These are phyloP conservation scores for Aleurites moluccanus DNA, from an alignment of 441 rosid genomes.

Conservation along the genomic window DNA sequence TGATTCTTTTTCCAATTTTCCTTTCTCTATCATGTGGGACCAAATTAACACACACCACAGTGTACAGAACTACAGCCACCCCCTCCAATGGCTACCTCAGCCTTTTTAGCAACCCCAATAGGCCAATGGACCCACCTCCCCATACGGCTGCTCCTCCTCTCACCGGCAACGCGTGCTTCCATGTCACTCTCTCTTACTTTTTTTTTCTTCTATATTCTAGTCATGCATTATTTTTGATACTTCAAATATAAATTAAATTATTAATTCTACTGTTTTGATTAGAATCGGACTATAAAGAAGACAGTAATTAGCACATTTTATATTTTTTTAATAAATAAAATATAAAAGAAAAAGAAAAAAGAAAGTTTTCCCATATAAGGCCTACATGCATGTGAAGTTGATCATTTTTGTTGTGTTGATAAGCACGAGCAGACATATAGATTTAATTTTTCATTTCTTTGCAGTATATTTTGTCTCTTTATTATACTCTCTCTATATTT, in stretches of 20 bases:
- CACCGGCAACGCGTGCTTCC: constrained; percentile 92
- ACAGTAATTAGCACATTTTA: no score
- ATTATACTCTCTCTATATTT: neutral
- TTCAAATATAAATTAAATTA: neutral
- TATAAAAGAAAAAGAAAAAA: neutral
- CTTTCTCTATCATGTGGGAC: constrained; percentile 31
- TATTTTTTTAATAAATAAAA: no score
- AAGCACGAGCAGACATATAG: constrained; percentile 34
- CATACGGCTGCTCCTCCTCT: constrained; percentile 69
- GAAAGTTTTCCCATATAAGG: constrained; percentile 20
- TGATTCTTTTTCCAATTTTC: neutral
- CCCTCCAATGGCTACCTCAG: constrained; percentile 23
- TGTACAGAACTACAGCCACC: constrained; percentile 6
- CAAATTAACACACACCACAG: neutral
- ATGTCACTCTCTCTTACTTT: constrained; percentile 44
- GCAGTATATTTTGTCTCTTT: constrained; percentile 9
- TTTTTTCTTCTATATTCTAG: constrained; percentile 24
- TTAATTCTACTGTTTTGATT: no score
- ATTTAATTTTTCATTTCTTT: constrained; percentile 8
- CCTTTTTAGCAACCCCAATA: constrained; percentile 36
- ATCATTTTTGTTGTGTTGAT: constrained; percentile 29
- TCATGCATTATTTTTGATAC: constrained; percentile 31
- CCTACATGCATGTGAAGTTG: constrained; percentile 46
- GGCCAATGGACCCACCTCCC: constrained; percentile 82
- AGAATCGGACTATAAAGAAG: no score